Base-by-base conservation (phyloP, 768 basidiomycete genomes). In the Leccinum obscurum region DNA sequence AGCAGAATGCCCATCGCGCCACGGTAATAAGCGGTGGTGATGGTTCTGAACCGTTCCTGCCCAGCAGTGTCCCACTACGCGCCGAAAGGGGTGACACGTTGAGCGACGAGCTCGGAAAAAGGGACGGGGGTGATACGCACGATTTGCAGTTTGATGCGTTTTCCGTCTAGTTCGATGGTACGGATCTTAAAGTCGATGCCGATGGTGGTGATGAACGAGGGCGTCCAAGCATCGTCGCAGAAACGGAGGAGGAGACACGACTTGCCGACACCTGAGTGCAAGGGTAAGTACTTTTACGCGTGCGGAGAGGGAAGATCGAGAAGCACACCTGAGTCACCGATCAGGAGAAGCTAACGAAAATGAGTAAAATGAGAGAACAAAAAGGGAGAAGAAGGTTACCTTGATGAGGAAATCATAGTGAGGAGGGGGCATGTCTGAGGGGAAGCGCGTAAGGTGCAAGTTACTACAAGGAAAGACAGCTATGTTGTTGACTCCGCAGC, bases 141-240 rank as follows among this genome's bases (percentile, higher is more conserved):
- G 74, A 98, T 98, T 77, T 98, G 96, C n/a, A 98, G 84, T 78
- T 98, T 98, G 75, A 98, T 95, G 50, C 93, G 87, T 80, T 98
- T 98, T 44, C 96, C 96, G 68, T 98, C 96, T 54, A 98, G 84
- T 75, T 98, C 95, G 73, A 98, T 98, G 55, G 95, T 98, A 35
- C 96, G 88, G 77, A 98, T 98, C 88, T 95, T 96, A 84, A 97
- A 97, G 85, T 97, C 95, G 67, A 98, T 95, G 60, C 96, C 97
- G 75, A 99, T 99, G 59, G 97, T 99, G 59, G 95, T 98, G 78
- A 98, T 98, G 81, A 98, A 98, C 49, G 92, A 95, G 52, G 95
- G 95, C 35, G 97, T 98, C 95, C 95, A 99, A 64, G 95, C 92
- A 77, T 99, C 97, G 80, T 98, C 97, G 74, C 95, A 98, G 86